phyloP scores from a whole-genome alignment of 768 basidiomycete genomes.

The Lactarius pseudohatsudake region DNA sequence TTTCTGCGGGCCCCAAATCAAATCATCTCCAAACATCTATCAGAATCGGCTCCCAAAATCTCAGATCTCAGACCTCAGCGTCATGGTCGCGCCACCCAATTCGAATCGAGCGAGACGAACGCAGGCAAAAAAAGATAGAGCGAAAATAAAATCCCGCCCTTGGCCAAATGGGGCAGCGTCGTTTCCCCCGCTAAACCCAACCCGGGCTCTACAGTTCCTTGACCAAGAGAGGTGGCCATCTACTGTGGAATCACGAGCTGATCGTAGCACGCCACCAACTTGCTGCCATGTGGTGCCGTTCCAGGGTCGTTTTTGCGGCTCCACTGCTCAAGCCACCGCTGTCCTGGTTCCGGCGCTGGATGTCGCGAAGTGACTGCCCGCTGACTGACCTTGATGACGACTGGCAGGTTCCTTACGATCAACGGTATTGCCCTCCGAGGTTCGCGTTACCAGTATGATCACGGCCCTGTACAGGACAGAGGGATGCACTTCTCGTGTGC shows the following conservation, averaged over 20 bases:
- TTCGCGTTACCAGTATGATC: neutral
- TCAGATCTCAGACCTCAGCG: neutral
- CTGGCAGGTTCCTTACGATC: neutral
- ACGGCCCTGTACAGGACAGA: neutral
- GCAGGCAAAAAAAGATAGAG: too few species aligned
- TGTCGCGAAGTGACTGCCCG: neutral
- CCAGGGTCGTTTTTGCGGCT: neutral
- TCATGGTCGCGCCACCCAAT: neutral
- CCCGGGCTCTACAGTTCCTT: neutral
- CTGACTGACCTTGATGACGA: neutral
- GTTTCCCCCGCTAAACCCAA: neutral
- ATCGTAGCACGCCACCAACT: neutral
- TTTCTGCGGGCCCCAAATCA: neutral
- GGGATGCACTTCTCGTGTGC: neutral
- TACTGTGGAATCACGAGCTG: neutral
- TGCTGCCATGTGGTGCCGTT: neutral
- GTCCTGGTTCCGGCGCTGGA: neutral
- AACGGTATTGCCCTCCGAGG: too few species aligned
- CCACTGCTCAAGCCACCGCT: neutral
- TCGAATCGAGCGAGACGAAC: neutral
- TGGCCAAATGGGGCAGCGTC: neutral
- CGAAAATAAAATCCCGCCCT: neutral
- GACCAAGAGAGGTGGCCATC: too few species aligned
- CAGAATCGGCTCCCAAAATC: neutral
- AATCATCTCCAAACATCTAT: neutral